Evolutionary conservation across 2,329 filamentous ascomycete species (phyloP).

Genomic region (Chrysoporthe deuterocubensis): DNA sequence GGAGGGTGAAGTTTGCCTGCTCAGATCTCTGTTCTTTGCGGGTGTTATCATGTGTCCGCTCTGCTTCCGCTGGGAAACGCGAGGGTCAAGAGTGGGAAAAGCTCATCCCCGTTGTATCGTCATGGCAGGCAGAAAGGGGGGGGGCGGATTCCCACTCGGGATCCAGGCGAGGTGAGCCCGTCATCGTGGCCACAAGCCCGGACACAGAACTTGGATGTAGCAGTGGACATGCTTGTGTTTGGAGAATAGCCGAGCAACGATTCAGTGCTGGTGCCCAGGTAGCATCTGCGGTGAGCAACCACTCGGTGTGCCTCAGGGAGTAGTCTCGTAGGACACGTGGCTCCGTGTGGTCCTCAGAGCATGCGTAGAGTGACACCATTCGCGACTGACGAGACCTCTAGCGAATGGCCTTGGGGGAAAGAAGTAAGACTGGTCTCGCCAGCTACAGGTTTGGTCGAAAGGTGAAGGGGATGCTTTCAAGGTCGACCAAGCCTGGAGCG

Average conservation of each 20-base stretch:
- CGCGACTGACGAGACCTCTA: background rate
- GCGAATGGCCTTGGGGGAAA: background rate
- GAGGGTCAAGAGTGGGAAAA: slow-evolving; percentile 28
- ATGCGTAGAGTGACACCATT: too few relatives aligned
- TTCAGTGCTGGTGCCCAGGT: too few relatives aligned
- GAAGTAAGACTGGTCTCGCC: background rate
- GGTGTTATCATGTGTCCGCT: slow-evolving; percentile 28
- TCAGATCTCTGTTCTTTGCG: slow-evolving; percentile 43
- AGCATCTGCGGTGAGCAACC: too few relatives aligned
- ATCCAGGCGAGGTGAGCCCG: background rate
- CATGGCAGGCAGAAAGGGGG: slow-evolving; percentile 30
- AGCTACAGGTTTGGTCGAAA: background rate
- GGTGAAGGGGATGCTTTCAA: background rate
- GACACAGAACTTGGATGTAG: background rate
- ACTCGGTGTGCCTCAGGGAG: too few relatives aligned
- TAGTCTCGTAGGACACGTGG: too few relatives aligned
- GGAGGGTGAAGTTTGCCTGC: slow-evolving; percentile 31
- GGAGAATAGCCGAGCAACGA: too few relatives aligned
- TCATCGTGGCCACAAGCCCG: background rate
- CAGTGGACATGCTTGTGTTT: background rate
- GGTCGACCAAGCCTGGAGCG: background rate
- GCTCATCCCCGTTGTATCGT: slow-evolving; percentile 33
- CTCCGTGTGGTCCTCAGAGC: too few relatives aligned
- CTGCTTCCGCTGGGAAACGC: slow-evolving; percentile 17
- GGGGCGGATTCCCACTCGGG: background rate